Evolutionary conservation across 148 eudicot genomes (phyloP).

Genomic region (Vaccinium darrowii): DNA sequence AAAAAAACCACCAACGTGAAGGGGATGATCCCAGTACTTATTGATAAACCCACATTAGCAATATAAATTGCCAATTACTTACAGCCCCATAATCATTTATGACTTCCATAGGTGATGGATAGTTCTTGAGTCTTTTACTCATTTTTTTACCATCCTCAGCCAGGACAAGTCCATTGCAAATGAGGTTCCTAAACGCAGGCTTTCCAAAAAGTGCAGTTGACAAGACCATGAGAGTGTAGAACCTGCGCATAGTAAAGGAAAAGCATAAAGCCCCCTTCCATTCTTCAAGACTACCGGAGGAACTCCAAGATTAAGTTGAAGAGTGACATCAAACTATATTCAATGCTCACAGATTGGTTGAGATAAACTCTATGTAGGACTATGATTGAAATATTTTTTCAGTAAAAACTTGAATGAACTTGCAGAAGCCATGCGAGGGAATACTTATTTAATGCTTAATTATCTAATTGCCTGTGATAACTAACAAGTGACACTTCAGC

Average conservation of each 20-base stretch:
- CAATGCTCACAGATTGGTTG: background rate
- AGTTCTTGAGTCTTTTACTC: conserved; percentile 92
- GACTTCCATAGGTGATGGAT: conserved; percentile 79
- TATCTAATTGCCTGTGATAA: background rate
- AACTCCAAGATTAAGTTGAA: background rate
- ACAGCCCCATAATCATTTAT: conserved; percentile 92
- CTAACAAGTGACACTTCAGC: conserved; percentile 3
- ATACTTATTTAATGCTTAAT: background rate
- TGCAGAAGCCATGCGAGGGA: background rate
- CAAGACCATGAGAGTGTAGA: conserved; percentile 96
- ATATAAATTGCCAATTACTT: conserved; percentile 28
- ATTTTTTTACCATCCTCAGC: conserved; percentile 99
- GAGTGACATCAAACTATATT: background rate
- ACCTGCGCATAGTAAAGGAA: conserved; percentile 43
- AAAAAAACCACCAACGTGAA: background rate
- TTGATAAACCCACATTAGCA: background rate
- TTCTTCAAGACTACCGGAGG: background rate
- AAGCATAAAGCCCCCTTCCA: background rate
- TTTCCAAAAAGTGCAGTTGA: conserved; percentile 93
- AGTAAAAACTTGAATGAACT: background rate
- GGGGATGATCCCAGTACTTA: background rate
- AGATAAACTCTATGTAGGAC: background rate
- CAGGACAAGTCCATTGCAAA: conserved; percentile 97
- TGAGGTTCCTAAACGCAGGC: conserved; percentile 92
- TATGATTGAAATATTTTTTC: background rate